Evolutionary conservation across 139 green algal genomes (phyloP).

Genomic region (Chlamydomonas sp.): DNA sequence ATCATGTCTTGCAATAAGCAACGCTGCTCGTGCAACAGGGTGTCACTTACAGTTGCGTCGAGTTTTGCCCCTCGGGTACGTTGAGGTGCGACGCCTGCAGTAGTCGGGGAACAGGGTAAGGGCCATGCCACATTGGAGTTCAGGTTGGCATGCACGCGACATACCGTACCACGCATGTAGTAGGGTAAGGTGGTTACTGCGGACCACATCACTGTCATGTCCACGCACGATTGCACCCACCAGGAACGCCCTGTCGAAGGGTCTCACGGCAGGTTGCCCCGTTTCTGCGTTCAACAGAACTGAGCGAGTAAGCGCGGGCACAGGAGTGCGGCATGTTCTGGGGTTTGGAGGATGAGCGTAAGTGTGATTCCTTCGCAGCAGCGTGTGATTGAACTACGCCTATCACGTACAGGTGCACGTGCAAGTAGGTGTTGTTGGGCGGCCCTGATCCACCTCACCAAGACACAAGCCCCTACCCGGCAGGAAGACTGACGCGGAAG

Average conservation of each 20-base stretch:
- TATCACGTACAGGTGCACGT: background rate
- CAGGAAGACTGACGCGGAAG: conserved; percentile 62
- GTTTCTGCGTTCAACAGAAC: conserved; percentile 37
- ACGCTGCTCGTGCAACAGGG: background rate
- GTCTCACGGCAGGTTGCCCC: conserved; percentile 47
- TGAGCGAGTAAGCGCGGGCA: no score
- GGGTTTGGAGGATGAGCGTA: background rate
- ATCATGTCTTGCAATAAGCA: background rate
- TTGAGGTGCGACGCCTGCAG: conserved; percentile 47
- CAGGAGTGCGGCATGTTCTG: no score
- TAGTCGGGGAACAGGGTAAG: background rate
- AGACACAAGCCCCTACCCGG: conserved; percentile 27
- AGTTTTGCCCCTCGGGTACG: conserved; percentile 42
- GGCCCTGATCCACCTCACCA: no score
- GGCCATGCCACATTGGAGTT: background rate
- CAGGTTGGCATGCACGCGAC: no score
- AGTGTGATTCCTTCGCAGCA: background rate
- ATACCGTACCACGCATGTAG: no score
- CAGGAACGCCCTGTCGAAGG: conserved; percentile 61
- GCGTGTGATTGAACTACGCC: background rate
- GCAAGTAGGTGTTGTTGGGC: background rate
- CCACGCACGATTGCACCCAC: background rate
- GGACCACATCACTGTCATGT: background rate
- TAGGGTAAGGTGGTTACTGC: background rate
- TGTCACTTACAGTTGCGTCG: conserved; percentile 56